These are phyloP conservation scores for Debaryomyces robertsiae DNA, from an alignment of 1,139 yeast genomes.

Conservation along the genomic window DNA sequence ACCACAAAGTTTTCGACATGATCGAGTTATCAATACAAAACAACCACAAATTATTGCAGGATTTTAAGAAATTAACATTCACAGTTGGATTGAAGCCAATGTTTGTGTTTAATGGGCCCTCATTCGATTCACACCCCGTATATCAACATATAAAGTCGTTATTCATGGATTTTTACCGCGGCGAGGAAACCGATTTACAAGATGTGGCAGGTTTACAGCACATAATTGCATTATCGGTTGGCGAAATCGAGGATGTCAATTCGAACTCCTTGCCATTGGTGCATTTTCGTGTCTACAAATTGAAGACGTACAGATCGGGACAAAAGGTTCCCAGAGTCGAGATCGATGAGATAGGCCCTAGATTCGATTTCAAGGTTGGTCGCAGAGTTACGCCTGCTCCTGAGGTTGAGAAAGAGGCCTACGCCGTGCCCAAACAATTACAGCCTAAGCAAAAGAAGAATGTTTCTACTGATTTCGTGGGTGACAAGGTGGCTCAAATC, in stretches of 20 bases:
- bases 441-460: conserved; percentile 88
- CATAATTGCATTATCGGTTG: conserved; percentile 80
- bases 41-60: conserved; percentile 70
- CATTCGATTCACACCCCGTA: conserved; percentile 86
- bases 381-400: conserved; percentile 83
- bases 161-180: conserved; percentile 89
- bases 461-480: conserved; percentile 82
- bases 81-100: conserved; percentile 91
- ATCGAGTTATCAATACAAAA: conserved; percentile 78
- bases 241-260: conserved; percentile 71
- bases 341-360: conserved; percentile 93
- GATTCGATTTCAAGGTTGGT: conserved; percentile 90
- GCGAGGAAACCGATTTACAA: conserved; percentile 78
- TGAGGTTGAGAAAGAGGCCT: conserved; percentile 89
- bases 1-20: conserved; percentile 90
- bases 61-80: conserved; percentile 80
- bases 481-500: conserved; percentile 95
- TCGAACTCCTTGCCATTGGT: conserved; percentile 64
- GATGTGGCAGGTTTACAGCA: conserved; percentile 96
- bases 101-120: conserved; percentile 91
- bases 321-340: conserved; percentile 94
- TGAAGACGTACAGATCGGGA: conserved; percentile 79
- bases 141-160: conserved; percentile 84
- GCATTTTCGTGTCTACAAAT: conserved; percentile 85
- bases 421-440: conserved; percentile 77